Base-by-base conservation (phyloP, 2,329 filamentous ascomycete species). In the Colletotrichum sp. region DNA sequence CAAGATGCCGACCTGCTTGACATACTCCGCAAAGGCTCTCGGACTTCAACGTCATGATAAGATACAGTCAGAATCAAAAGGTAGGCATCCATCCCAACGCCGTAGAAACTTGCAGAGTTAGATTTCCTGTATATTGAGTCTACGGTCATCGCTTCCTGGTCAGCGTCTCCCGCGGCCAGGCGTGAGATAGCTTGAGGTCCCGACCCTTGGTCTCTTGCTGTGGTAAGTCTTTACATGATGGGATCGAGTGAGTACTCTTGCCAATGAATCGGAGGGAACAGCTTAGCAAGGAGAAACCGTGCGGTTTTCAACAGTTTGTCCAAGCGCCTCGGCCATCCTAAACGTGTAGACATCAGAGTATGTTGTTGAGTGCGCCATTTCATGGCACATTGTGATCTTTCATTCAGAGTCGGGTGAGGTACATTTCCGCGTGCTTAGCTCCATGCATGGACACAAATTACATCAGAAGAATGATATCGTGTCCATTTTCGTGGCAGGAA, bases 201-300 rank as follows among this genome's bases (percentile, higher is more conserved):
- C 3, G 38, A 43, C 38, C 0, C 8, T 43, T n/a, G 38, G 18
- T 43, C 38, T 43, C 5, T n/a, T 43, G 38, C 38, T 43, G 18
- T 43, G 38, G 9, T 9, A n/a, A 6, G 3, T n/a, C 16, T 43
- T n/a, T 43, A 2, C 38, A 43, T 43, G 18, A n/a, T 43, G 9
- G 9, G 38, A n/a, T 2, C 38, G 18, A n/a, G 18, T n/a, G 16
- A 43, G 38, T 10, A 5, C 18, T 43, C 18, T 43, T 43, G 9
- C 18, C 18, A n/a, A n/a, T 0, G 16, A n/a, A n/a, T 1, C 38
- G 4, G 38, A 43, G 38, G 16, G 38, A 43, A n/a, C 2, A 43
- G 38, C 2, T n/a, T 3, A 43, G 5, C 3, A 3, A n/a, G 38
- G 38, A n/a, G 18, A n/a, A 5, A 3, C 1, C 4, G 3, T 4